Conservation (phyloP, 495 filamentous ascomycete species). For the Talaromyces trachyspermus region DNA sequence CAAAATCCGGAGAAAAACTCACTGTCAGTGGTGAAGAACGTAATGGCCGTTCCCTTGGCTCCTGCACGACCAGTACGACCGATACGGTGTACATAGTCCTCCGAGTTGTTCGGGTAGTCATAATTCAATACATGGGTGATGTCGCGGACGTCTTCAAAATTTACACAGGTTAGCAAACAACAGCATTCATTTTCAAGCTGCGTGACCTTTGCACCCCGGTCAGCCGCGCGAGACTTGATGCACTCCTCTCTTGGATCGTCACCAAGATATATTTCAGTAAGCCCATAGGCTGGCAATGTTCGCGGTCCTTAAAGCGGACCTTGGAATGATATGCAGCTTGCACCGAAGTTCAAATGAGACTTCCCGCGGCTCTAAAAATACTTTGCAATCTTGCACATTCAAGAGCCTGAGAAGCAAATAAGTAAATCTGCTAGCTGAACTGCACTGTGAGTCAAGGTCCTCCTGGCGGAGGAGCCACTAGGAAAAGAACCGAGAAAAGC, state of each 20-base stretch:
- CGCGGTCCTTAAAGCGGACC: constrained; percentile 65
- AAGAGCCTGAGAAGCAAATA: constrained; percentile 63
- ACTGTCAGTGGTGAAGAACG: constrained; percentile 98
- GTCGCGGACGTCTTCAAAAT: constrained; percentile 92
- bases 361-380: constrained; percentile 65
- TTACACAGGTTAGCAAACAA: constrained; percentile 68
- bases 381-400: constrained; percentile 46
- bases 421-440: constrained; percentile 60
- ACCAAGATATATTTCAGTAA: constrained; percentile 9
- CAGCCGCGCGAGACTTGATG: constrained; percentile 59
- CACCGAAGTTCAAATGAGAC: constrained; percentile 63
- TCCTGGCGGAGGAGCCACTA: constrained; percentile 66
- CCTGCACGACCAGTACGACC: constrained; percentile 90
- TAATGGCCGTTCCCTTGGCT: constrained; percentile 81
- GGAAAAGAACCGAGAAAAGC: constrained; percentile 61
- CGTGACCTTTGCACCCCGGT: constrained; percentile 47
- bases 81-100: constrained; percentile 98
- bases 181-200: constrained; percentile 32
- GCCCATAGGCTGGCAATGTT: constrained; percentile 53
- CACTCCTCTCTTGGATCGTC: constrained; percentile 55
- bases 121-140: constrained; percentile 99
- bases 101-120: constrained; percentile 99
- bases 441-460: constrained; percentile 80
- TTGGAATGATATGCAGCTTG: constrained; percentile 60
- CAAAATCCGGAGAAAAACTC: constrained; percentile 34